phyloP scores from a whole-genome alignment of 2,329 filamentous ascomycete species.

The Knufia fluminis region DNA sequence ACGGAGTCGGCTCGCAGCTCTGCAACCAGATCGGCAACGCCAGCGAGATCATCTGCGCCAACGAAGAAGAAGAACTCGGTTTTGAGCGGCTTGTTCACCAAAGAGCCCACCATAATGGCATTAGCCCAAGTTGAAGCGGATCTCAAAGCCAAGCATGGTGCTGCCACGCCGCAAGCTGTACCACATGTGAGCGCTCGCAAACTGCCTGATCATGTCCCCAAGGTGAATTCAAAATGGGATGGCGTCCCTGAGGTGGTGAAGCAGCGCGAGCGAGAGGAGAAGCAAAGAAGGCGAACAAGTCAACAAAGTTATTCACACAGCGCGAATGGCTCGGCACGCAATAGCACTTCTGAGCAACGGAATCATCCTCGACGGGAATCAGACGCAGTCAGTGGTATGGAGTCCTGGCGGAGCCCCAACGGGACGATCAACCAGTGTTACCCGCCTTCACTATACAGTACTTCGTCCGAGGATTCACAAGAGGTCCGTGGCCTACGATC shows the following conservation, averaged over 20 bases:
- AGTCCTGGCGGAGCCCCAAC: neutral
- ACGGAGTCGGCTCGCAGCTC: neutral
- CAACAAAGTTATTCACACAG: constrained; percentile 7
- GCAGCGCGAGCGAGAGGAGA: constrained; percentile 23
- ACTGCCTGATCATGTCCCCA: constrained; percentile 41
- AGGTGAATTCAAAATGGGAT: constrained; percentile 47
- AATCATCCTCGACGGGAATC: neutral
- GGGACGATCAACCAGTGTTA: neutral
- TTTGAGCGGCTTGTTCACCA: constrained; percentile 39
- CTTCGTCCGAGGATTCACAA: neutral
- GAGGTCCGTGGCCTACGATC: neutral
- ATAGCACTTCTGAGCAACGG: neutral
- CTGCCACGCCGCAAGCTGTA: constrained; percentile 30
- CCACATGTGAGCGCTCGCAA: constrained; percentile 36
- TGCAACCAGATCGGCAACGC: neutral
- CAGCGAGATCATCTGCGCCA: neutral
- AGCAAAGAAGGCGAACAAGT: constrained; percentile 13
- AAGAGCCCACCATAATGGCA: constrained; percentile 41
- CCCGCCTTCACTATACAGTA: neutral
- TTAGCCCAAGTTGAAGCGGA: constrained; percentile 37
- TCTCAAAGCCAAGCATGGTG: constrained; percentile 29
- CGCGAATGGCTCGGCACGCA: neutral
- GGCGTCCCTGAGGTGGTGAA: constrained; percentile 38
- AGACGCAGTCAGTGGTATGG: neutral
- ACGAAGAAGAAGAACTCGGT: constrained; percentile 29